Percentiles rank a stretch among this genome's conserved stretches.
Evolutionary conservation across 1,284 basidiomycete genomes (phyloP).

Genomic region (Apiotrichum laibachii): DNA sequence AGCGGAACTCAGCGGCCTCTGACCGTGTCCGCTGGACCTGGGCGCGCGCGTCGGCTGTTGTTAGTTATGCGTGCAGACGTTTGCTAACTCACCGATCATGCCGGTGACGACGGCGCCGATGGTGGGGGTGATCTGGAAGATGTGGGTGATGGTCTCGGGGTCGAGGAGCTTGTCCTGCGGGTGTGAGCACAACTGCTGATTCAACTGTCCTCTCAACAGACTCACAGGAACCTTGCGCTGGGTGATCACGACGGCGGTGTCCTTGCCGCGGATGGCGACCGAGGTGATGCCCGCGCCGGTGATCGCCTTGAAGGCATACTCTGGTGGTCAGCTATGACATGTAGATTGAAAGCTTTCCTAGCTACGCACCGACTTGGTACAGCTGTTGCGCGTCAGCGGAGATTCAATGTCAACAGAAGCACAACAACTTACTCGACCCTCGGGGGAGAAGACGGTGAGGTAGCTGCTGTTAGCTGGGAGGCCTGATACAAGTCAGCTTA

Average conservation of each 20-base stretch:
- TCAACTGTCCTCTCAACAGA: constrained; percentile 8
- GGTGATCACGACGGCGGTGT: constrained; percentile 91
- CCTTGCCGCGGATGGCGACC: constrained; percentile 87
- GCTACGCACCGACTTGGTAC: constrained; percentile 88
- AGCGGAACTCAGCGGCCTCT: constrained; percentile 92
- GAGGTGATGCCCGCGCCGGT: constrained; percentile 93
- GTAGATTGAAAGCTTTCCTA: not conserved
- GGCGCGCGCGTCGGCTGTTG: constrained; percentile 81
- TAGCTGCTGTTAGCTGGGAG: constrained; percentile 42
- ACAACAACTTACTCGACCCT: constrained; percentile 46
- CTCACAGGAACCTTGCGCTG: constrained; percentile 95
- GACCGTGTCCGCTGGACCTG: constrained; percentile 84
- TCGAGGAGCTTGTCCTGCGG: constrained; percentile 94
- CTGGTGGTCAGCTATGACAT: constrained; percentile 52
- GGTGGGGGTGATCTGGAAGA: constrained; percentile 92
- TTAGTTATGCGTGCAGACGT: not conserved
- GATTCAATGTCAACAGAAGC: not conserved
- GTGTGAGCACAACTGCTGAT: constrained; percentile 1
- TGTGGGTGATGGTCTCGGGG: constrained; percentile 88
- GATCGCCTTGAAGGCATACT: constrained; percentile 99
- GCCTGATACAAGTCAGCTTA: constrained; percentile 14
- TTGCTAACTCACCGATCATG: constrained; percentile 66
- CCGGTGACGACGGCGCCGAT: constrained; percentile 99
- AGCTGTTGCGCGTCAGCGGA: constrained; percentile 35
- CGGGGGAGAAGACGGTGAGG: constrained; percentile 55